These are phyloP conservation scores for Fraxinus velutina DNA, from an alignment of 305 asterid species.

Conservation along the genomic window DNA sequence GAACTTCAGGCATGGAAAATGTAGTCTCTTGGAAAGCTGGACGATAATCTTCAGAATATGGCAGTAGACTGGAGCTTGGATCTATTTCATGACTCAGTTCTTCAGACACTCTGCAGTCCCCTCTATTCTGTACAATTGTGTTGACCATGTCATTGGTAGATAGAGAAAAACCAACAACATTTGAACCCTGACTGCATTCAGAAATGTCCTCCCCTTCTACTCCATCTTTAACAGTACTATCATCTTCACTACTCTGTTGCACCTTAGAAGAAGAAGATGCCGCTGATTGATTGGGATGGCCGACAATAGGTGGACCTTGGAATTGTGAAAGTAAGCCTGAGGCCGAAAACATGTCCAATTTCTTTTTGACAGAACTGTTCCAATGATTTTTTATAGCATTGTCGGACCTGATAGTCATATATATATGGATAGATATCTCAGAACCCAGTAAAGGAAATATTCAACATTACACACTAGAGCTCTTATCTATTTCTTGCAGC, in stretches of 20 bases:
- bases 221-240: conserved; percentile 52
- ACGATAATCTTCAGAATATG: conserved; percentile 43
- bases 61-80: conserved; percentile 24
- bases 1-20: conserved; percentile 43
- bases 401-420: conserved; percentile 52
- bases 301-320: conserved; percentile 59
- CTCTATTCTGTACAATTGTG: conserved; percentile 32
- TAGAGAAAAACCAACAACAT: conserved; percentile 49
- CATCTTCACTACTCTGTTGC: conserved; percentile 78
- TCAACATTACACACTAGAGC: background rate
- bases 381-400: conserved; percentile 96
- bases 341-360: conserved; percentile 78
- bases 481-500: background rate
- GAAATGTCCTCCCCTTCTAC: conserved; percentile 74
- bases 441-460: background rate
- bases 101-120: conserved; percentile 45
- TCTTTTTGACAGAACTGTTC: conserved; percentile 99
- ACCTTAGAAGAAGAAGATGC: conserved; percentile 67
- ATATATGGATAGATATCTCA: background rate
- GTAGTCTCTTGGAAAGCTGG: conserved; percentile 47
- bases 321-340: conserved; percentile 83
- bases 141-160: conserved; percentile 42
- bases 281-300: conserved; percentile 44
- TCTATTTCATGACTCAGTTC: conserved; percentile 22
- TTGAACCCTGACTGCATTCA: conserved; percentile 86